These are phyloP conservation scores for Forsythia suspensa DNA, from an alignment of 257 asterid species.

Conservation along the genomic window DNA sequence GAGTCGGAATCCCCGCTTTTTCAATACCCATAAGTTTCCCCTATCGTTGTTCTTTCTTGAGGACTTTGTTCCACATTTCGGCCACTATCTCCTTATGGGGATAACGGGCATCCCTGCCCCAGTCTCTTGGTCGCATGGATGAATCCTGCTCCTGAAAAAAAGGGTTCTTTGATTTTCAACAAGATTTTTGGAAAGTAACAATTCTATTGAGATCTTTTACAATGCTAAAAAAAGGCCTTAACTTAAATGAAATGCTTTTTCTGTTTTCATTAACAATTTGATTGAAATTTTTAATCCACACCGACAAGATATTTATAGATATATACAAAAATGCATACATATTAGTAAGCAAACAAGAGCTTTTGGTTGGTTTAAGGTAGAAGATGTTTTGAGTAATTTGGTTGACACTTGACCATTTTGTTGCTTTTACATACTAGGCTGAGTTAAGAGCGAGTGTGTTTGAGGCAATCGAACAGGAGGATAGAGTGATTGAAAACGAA, in stretches of 20 bases:
- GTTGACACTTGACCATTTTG: background rate
- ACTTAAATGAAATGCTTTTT: background rate
- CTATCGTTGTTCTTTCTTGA: too few relatives aligned
- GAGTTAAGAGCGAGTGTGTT: constrained; percentile 96
- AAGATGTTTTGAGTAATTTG: background rate
- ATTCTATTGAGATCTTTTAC: too few relatives aligned
- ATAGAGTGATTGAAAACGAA: constrained; percentile 67
- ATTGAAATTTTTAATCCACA: background rate
- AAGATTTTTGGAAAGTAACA: too few relatives aligned
- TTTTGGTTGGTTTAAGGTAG: background rate
- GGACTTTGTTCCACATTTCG: too few relatives aligned
- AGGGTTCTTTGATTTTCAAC: too few relatives aligned
- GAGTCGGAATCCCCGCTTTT: too few relatives aligned
- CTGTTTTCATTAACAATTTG: background rate
- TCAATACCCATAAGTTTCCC: too few relatives aligned
- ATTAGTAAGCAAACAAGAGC: background rate
- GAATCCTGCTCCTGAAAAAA: too few relatives aligned
- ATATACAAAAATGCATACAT: background rate
- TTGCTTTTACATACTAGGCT: constrained; percentile 46
- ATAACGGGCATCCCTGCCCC: too few relatives aligned
- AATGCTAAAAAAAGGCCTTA: too few relatives aligned
- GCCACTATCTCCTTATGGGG: too few relatives aligned
- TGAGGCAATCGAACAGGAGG: constrained; percentile 97
- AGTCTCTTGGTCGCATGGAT: too few relatives aligned
- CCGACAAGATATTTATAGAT: background rate